These are phyloP conservation scores for Penicillium sumatraense DNA, from an alignment of 2,329 filamentous ascomycete genomes.

Conservation along the genomic window DNA sequence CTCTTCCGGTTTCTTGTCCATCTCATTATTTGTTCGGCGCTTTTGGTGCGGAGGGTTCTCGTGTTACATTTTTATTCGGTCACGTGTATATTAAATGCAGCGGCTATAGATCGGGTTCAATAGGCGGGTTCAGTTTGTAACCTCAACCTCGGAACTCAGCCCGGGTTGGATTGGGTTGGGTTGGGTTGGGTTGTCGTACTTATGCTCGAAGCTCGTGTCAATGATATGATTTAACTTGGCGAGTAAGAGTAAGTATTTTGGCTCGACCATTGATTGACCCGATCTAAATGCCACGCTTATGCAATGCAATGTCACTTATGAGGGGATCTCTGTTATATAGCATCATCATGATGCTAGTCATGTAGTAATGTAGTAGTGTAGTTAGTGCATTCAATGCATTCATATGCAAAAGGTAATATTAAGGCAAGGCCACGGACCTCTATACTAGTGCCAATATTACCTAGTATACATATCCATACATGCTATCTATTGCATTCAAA, in stretches of 20 bases:
- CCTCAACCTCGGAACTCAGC: too few species aligned
- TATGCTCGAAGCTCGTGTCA: too few species aligned
- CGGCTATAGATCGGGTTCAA: neutral
- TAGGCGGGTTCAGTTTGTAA: too few species aligned
- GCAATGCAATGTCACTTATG: neutral
- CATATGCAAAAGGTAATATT: too few species aligned
- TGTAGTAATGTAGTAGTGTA: neutral
- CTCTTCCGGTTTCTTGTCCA: neutral
- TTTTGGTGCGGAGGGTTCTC: neutral
- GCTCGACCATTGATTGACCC: neutral
- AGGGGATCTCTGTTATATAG: too few species aligned
- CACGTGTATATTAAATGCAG: constrained; percentile 3
- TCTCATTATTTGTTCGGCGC: constrained; percentile 1
- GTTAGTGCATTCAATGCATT: too few species aligned
- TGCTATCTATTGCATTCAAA: too few species aligned
- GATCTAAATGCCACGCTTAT: neutral
- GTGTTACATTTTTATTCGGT: constrained; percentile 5
- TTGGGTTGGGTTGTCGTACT: too few species aligned
- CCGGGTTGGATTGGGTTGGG: too few species aligned
- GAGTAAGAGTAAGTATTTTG: neutral
- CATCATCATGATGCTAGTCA: neutral
- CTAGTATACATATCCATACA: too few species aligned
- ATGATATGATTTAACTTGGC: neutral
- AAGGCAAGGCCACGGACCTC: too few species aligned
- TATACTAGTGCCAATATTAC: too few species aligned